These are phyloP conservation scores for Rhizopogon roseolus DNA, from an alignment of 768 basidiomycete genomes.

Conservation along the genomic window DNA sequence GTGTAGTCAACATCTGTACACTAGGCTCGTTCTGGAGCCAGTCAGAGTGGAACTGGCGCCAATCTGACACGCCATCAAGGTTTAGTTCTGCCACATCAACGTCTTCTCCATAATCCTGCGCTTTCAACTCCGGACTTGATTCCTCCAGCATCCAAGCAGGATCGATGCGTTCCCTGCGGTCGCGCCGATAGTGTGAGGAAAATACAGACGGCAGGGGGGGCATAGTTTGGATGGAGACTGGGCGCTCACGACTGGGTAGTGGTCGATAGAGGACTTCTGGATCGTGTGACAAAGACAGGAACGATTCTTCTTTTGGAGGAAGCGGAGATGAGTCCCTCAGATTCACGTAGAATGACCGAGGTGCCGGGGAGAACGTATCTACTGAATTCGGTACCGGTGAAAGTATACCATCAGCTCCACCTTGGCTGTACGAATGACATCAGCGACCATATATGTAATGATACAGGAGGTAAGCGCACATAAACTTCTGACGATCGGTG, in stretches of 20 bases:
- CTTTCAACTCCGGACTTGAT: slow-evolving; percentile 22
- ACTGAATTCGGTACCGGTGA: slow-evolving; percentile 11
- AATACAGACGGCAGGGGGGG: slow-evolving; percentile 29
- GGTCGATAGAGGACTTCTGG: slow-evolving; percentile 16
- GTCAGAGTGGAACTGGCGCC: slow-evolving; percentile 54
- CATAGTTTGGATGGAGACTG: slow-evolving; percentile 28
- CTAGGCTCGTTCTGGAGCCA: slow-evolving; percentile 20
- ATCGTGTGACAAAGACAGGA: slow-evolving; percentile 36
- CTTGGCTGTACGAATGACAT: slow-evolving; percentile 5
- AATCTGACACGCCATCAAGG: slow-evolving; percentile 29
- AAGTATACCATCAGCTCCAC: not conserved
- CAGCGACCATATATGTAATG: not conserved
- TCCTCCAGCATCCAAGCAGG: slow-evolving; percentile 38
- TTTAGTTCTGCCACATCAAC: slow-evolving; percentile 22
- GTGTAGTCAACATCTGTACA: slow-evolving; percentile 1
- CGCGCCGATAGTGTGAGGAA: slow-evolving; percentile 25
- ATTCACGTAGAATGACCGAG: slow-evolving; percentile 41
- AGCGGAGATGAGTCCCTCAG: slow-evolving; percentile 25
- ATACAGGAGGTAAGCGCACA: slow-evolving; percentile 11
- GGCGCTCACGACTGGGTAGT: slow-evolving; percentile 19
- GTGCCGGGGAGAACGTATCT: slow-evolving; percentile 38
- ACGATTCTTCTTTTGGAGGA: slow-evolving; percentile 32
- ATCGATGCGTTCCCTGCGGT: slow-evolving; percentile 27
- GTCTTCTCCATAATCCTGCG: slow-evolving; percentile 25
- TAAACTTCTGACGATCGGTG: not conserved